phyloP scores from a whole-genome alignment of 2,329 filamentous ascomycete species.

The Neonectria magnoliae region DNA sequence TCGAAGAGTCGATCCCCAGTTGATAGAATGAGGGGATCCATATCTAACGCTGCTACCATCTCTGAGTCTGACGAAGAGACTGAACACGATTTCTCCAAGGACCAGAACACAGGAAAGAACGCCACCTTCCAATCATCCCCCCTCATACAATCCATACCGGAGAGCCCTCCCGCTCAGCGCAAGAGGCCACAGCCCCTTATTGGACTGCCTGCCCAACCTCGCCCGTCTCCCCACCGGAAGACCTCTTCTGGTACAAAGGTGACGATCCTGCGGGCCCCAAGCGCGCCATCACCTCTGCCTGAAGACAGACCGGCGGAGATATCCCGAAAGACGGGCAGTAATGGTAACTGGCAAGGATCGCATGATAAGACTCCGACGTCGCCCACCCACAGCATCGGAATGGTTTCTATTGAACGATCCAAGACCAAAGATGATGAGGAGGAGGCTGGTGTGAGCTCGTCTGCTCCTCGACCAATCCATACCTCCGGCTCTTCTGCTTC shows the following conservation, averaged over 20 bases:
- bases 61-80: slow-evolving; percentile 56
- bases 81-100: slow-evolving; percentile 30
- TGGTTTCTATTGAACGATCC: slow-evolving; percentile 52
- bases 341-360: slow-evolving; percentile 35
- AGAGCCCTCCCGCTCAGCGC: slow-evolving; percentile 31
- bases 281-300: slow-evolving; percentile 43
- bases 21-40: slow-evolving; percentile 44
- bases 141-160: slow-evolving; percentile 38
- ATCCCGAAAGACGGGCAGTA: slow-evolving; percentile 44
- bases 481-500: slow-evolving; percentile 63
- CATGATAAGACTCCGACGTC: slow-evolving; percentile 38
- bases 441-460: slow-evolving; percentile 34
- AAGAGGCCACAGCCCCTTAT: slow-evolving; percentile 33
- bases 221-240: slow-evolving; percentile 30
- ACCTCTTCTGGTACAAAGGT: slow-evolving; percentile 47
- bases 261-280: slow-evolving; percentile 46
- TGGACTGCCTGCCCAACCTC: slow-evolving; percentile 23
- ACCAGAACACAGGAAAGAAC: slow-evolving; percentile 34
- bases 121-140: slow-evolving; percentile 38
- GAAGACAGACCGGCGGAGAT: slow-evolving; percentile 49
- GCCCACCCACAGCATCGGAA: slow-evolving; percentile 49
- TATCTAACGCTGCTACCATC: slow-evolving; percentile 49
- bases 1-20: slow-evolving; percentile 46
- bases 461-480: slow-evolving; percentile 52
- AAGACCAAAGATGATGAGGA: slow-evolving; percentile 50